Evolutionary conservation across 495 filamentous ascomycete genomes (phyloP).

Genomic region (Lasiosphaeria ovina): DNA sequence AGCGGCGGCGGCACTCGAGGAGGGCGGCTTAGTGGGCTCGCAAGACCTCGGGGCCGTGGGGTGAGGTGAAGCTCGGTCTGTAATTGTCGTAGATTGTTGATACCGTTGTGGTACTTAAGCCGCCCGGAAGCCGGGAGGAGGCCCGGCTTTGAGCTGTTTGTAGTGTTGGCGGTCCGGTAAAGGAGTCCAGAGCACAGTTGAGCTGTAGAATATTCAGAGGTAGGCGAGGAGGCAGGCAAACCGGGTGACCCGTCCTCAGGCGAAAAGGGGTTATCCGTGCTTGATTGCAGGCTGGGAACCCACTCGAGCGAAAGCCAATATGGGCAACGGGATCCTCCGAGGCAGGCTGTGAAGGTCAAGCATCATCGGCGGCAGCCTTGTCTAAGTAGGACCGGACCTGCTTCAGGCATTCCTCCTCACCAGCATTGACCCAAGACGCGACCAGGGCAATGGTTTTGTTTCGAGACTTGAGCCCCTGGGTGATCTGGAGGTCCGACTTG

Average conservation of each 20-base stretch:
- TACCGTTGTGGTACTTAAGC: not conserved
- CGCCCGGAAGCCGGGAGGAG: too few species aligned
- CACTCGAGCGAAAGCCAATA: too few species aligned
- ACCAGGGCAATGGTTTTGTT: slow-evolving; percentile 54
- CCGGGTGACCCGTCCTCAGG: too few species aligned
- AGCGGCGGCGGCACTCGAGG: slow-evolving; percentile 29
- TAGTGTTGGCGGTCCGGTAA: too few species aligned
- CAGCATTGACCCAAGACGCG: slow-evolving; percentile 20
- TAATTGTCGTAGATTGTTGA: not conserved
- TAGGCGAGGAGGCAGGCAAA: too few species aligned
- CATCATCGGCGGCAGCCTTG: slow-evolving; percentile 14
- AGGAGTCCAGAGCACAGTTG: too few species aligned
- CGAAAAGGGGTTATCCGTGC: too few species aligned
- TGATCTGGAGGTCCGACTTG: slow-evolving; percentile 62
- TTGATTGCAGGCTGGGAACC: too few species aligned
- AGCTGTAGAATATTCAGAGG: too few species aligned
- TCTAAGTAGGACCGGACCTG: slow-evolving; percentile 23
- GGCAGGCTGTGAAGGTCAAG: slow-evolving; percentile 4
- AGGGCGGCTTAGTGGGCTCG: slow-evolving; percentile 46
- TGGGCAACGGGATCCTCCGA: too few species aligned
- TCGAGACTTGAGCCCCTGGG: slow-evolving; percentile 59
- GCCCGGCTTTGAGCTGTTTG: too few species aligned
- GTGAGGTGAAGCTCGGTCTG: slow-evolving; percentile 24
- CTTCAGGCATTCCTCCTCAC: slow-evolving; percentile 28
- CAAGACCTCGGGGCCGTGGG: slow-evolving; percentile 40